A percentile compares a stretch with the other conserved stretches of the same genome.
phyloP scores from a whole-genome alignment of 2,329 filamentous ascomycete genomes.

The Didymellaceae sp. region DNA sequence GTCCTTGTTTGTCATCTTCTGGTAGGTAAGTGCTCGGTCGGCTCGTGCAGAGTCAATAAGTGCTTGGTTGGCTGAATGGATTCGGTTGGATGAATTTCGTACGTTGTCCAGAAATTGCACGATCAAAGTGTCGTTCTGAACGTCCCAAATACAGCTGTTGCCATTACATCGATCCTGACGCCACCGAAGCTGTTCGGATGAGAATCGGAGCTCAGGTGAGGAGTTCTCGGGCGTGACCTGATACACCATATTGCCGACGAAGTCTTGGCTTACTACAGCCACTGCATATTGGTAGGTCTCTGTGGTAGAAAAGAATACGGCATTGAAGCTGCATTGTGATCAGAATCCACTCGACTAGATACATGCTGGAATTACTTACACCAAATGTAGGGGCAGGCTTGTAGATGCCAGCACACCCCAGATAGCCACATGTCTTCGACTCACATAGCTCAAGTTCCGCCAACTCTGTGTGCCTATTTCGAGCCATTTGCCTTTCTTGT shows the following conservation, averaged over 20 bases:
- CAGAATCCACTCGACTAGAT: neutral
- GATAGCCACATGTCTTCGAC: conserved; percentile 16
- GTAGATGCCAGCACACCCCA: conserved; percentile 21
- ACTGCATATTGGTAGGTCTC: conserved; percentile 27
- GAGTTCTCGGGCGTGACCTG: conserved; percentile 16
- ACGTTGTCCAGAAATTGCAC: conserved; percentile 16
- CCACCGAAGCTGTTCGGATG: conserved; percentile 5
- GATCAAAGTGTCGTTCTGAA: conserved; percentile 9
- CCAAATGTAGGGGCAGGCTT: conserved; percentile 25
- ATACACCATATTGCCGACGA: conserved; percentile 12
- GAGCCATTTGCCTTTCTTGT: conserved; percentile 33
- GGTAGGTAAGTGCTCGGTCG: neutral
- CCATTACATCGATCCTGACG: conserved; percentile 1
- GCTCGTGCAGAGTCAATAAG: neutral
- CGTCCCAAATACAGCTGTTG: conserved; percentile 11
- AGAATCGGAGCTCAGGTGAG: conserved; percentile 14
- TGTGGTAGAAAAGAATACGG: conserved; percentile 25
- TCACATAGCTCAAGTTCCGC: conserved; percentile 20
- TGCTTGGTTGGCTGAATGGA: neutral
- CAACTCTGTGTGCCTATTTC: conserved; percentile 26
- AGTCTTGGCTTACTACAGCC: conserved; percentile 17
- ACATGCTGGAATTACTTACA: conserved; percentile 8
- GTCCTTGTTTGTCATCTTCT: conserved; percentile 1
- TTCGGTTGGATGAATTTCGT: conserved; percentile 1
- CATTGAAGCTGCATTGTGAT: conserved; percentile 17